A percentile compares a stretch with the other conserved stretches of the same genome.
phyloP scores from a whole-genome alignment of 2,329 filamentous ascomycete genomes.

The Neurospora crassa region DNA sequence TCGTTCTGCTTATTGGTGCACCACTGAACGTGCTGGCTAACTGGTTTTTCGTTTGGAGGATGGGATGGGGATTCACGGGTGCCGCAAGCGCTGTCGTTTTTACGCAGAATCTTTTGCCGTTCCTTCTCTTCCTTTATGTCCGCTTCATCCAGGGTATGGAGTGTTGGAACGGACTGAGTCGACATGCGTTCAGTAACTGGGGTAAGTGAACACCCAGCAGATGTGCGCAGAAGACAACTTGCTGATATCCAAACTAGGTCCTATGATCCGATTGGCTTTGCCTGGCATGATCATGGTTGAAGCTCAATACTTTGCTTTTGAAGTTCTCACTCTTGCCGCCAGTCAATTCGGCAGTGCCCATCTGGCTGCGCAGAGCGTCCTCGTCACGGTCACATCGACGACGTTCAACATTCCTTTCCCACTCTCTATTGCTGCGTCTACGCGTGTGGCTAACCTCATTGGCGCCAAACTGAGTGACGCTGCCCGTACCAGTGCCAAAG shows the following conservation, averaged over 20 bases:
- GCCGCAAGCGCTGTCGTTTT: constrained; percentile 74
- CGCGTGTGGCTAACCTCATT: constrained; percentile 64
- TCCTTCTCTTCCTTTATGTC: constrained; percentile 72
- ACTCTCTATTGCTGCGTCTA: constrained; percentile 59
- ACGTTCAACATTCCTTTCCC: constrained; percentile 68
- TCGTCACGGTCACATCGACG: constrained; percentile 54
- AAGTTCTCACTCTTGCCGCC: constrained; percentile 59
- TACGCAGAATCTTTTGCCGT: constrained; percentile 66
- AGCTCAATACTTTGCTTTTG: constrained; percentile 39
- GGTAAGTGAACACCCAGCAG: constrained; percentile 14
- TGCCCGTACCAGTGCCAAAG: constrained; percentile 54
- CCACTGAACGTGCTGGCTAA: constrained; percentile 70
- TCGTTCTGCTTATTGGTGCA: constrained; percentile 64
- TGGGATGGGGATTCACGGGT: constrained; percentile 62
- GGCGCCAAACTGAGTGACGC: constrained; percentile 57
- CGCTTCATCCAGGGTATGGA: constrained; percentile 62
- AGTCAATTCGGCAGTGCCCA: constrained; percentile 56
- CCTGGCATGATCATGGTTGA: constrained; percentile 66
- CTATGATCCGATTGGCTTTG: constrained; percentile 64
- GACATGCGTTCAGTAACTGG: constrained; percentile 22
- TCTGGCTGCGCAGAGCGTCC: constrained; percentile 61
- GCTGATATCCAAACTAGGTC: constrained; percentile 28
- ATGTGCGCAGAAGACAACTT: neutral
- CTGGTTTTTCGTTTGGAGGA: constrained; percentile 67
- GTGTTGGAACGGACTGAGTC: constrained; percentile 77